Percentiles rank a stretch among this genome's conserved stretches.
Evolutionary conservation across 257 asterid genomes (phyloP).

Genomic region (Pogostemon cablin): DNA sequence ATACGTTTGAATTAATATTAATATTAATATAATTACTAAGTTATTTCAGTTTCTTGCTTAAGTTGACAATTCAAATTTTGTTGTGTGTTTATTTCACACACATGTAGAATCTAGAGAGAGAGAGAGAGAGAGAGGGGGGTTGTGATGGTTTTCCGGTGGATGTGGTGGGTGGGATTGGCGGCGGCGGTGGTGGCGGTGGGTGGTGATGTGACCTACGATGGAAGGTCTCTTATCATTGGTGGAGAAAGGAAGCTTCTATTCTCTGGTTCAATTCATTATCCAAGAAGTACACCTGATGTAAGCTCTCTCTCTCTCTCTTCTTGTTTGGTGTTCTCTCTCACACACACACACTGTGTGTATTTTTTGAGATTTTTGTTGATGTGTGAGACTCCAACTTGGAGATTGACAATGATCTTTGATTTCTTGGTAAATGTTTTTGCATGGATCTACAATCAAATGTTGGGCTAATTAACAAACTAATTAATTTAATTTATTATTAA

Average conservation of each 20-base stretch:
- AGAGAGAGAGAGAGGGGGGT: neutral
- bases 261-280: conserved; percentile 91
- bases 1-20: conserved; percentile 23
- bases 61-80: neutral
- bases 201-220: conserved; percentile 61
- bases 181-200: conserved; percentile 39
- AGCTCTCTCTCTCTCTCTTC: conserved; percentile 8
- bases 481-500: no score
- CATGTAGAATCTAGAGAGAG: neutral
- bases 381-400: no score
- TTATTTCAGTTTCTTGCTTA: conserved; percentile 14
- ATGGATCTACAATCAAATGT: no score
- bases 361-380: no score
- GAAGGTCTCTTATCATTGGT: conserved; percentile 65
- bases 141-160: conserved; percentile 32
- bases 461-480: no score
- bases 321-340: no score
- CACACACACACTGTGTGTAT: neutral
- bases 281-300: conserved; percentile 90
- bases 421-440: no score
- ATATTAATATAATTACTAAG: neutral
- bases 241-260: conserved; percentile 73
- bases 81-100: neutral
- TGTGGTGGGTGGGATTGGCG: conserved; percentile 28
- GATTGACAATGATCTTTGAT: no score